Base-by-base conservation (phyloP, 1,284 basidiomycete species). In the Dichomitus squalens region DNA sequence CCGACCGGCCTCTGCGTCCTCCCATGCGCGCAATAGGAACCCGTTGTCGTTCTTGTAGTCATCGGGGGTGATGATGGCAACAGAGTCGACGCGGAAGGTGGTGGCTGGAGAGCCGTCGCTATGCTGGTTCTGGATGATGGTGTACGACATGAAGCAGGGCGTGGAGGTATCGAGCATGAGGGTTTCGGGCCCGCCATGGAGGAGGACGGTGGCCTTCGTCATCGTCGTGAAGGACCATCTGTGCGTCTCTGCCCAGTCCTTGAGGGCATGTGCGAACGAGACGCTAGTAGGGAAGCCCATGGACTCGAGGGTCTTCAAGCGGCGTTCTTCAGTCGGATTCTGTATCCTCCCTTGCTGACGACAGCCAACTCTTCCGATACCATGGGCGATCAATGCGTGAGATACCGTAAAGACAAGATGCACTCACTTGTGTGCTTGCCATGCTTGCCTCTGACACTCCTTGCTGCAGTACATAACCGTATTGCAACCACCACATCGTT, bases 381-480 rank as follows among this genome's bases (percentile, higher is more conserved):
- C 33, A 23, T 31, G 44, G 20, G 20, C 7, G 39, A 35, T 49
- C n/a, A 40, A 18, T 23, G 20, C 16, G 35, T 34, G 20, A 18
- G n/a, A 12, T 6, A 18, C 6, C 12, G n/a, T 5, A 21, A 5
- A 12, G 23, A 8, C 11, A 8, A 18, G 14, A 8, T 31, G 25
- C 14, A 46, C 56, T 11, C 16, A 59, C 57, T 49, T 59, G 33
- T 59, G 57, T 4, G 36, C 16, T 6, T 44, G 38, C 57, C 57
- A 59, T 9, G 49, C 57, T 2, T 38, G 21, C 23, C 40, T 58
- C 38, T 58, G 57, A 25, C 52, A 59, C 16, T 51, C 49, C 20
- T 21, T 59, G 27, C 58, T 55, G 53, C 58, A 55, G 25, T 55
- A 59, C 38, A 47, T 40, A n/a, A 40, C 46, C 0, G 36, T 14